Base-by-base conservation (phyloP, 1,284 basidiomycete genomes). In the Ganoderma lucidum region DNA sequence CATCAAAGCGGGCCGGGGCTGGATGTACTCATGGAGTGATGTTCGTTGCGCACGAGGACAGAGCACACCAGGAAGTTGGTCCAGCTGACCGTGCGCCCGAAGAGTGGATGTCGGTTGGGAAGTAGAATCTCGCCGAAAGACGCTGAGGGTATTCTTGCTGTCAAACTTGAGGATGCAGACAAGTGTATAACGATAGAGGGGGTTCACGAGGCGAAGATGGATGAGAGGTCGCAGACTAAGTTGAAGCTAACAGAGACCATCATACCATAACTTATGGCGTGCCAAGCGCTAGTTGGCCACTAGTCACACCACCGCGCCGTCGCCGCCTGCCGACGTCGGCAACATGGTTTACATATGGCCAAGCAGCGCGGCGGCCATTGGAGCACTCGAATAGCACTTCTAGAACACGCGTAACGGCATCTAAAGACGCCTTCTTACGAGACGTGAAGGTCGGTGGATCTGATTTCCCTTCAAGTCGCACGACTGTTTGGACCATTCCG, bases 31-130 rank as follows among this genome's bases (percentile, higher is more conserved):
- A 75, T 68, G 32, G 62, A 69, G 71, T 70, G 67, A 67, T 69
- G 59, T 12, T 17, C 62, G 56, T 45, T 60, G 68, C 60, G 63
- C 74, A 73, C 74, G 71, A 72, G 70, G 71, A 63, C 71, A 65
- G 59, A 2, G 30, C 15, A 32, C 55, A 44, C 39, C 37, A 28
- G 30, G 61, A 69, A 61, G 63, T 35, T 37, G 37, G 30, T 64
- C 67, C 74, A 73, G 74, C 66, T 75, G 74, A 75, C 73, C 71
- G 6, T 42, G 61, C 15, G 63, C 59, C 53, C 64, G 66, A 59
- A 62, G 48, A 61, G 12, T 51, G 63, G 60, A 67, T 37, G 64
- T 58, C 42, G 48, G 48, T 23, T 3, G 65, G 41, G 37, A 44
- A 48, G 61, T 23, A 60, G 63, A 61, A 64, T 65, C 56, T 59